Evolutionary conservation across 2,329 filamentous ascomycete species (phyloP), one percentile per base, ranked within the genome.

Genomic region (Pseudocercospora eumusae): DNA sequence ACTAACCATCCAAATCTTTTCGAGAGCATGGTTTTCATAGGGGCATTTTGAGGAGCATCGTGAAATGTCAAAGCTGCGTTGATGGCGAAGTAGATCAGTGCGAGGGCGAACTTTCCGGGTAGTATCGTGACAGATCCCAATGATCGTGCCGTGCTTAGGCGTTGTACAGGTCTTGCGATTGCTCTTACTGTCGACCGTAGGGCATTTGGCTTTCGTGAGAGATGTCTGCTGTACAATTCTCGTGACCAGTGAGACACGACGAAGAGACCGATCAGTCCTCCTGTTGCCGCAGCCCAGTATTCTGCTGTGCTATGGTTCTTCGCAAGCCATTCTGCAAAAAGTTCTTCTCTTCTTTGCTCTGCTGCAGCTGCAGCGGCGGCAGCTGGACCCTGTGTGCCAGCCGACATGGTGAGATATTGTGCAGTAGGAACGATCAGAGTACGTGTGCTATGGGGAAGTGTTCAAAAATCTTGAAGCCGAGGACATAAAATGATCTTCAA

Each of bases 1-100:
- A 59, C 66, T 50, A 18, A 70, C 68, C 68, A 70, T 40, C 68
- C 69, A 21, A 71, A 64, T 31, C 69, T 60, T 40, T 69, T 69
- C 4, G 67, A 66, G 9, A 70, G 62, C 7, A 67, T 67, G 11
- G 64, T 66, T 11, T 57, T 40, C 15, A 61, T 56, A 1, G 53
- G n/a, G 10, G 50, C 64, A 7, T 59, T 58, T 7, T 62, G 54
- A 42, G 62, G 64, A 3, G 42, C 53, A 47, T 68, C 66, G 45
- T 66, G 50, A 20, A 68, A 68, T 13, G 64, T 61, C 56, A 68
- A 49, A 10, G 58, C 50, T 11, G 60, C 63, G 44, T 66, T 66
- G 40, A 67, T 67, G 33, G 56, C 66, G 28, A 64, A 58, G 31
- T 64, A 67, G 7, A 62, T 27, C 25, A 64, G 40, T 27, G 56